Evolutionary conservation across 1,284 basidiomycete genomes (phyloP).

Genomic region (Tylopilus sp.): DNA sequence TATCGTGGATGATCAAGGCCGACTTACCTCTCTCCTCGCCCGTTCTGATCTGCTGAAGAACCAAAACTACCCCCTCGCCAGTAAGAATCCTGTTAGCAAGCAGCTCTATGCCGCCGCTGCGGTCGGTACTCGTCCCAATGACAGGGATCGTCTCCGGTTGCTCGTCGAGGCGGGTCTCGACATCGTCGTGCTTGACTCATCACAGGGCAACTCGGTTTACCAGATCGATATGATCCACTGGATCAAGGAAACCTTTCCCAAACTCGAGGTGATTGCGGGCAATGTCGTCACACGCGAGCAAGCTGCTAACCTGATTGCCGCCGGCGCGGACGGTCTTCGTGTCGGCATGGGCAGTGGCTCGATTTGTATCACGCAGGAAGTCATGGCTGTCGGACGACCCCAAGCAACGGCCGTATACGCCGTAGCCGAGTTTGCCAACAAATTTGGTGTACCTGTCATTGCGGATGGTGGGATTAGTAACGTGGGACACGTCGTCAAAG

Average conservation of each 20-base stretch:
- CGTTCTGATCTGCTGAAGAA: slow-evolving; percentile 98
- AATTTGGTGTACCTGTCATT: slow-evolving; percentile 95
- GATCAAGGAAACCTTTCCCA: slow-evolving; percentile 86
- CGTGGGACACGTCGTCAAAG: slow-evolving; percentile 98
- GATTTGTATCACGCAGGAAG: slow-evolving; percentile 99
- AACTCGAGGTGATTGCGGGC: slow-evolving; percentile 91
- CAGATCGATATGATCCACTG: slow-evolving; percentile 95
- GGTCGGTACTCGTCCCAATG: slow-evolving; percentile 88
- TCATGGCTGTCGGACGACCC: slow-evolving; percentile 99
- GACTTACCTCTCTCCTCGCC: slow-evolving; percentile 84
- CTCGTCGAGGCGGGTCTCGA: slow-evolving; percentile 95
- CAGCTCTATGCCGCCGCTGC: slow-evolving; percentile 98
- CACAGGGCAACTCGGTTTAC: slow-evolving; percentile 93
- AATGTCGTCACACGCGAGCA: slow-evolving; percentile 99
- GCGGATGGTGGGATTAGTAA: slow-evolving; percentile 98
- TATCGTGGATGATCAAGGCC: slow-evolving; percentile 74
- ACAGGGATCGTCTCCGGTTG: slow-evolving; percentile 80
- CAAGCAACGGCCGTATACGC: slow-evolving; percentile 96
- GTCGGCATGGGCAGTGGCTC: slow-evolving; percentile 98
- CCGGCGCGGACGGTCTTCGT: slow-evolving; percentile 91
- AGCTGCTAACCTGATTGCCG: slow-evolving; percentile 89
- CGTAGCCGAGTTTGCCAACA: slow-evolving; percentile 89
- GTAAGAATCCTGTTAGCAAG: slow-evolving; percentile 89
- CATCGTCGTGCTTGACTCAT: slow-evolving; percentile 93
- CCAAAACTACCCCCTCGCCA: slow-evolving; percentile 94